Base-by-base conservation (phyloP, 192 early-diverging fungal species). In the Coemansia sp. region DNA sequence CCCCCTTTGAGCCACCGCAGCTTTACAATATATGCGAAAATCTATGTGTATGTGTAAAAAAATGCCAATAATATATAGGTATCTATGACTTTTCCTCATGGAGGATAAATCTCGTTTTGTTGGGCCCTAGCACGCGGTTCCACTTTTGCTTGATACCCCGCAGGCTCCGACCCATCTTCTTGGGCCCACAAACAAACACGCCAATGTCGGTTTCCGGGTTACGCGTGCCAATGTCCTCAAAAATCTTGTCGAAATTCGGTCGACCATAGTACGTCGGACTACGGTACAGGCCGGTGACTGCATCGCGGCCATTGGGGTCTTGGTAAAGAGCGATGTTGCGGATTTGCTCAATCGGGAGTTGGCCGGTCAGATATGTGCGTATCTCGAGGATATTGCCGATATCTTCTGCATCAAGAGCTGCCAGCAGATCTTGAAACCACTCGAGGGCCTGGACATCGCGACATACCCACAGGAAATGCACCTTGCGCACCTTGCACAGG, bases 131-230 rank as follows among this genome's bases (percentile, higher is more conserved):
- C 75, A 67, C 71, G 37, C 29, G 77, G 70, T 55, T 73, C 77
- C 76, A 78, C 31, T 67, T 78, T 15, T 31, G 66, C 37, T 67
- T 67, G 34, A 42, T 59, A 12, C 36, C 68, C 14, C 75, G 66
- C 48, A 94, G 66, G 7, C 53, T 74, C 48, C 81, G 85, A 15
- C 84, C 88, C 51, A 93, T 76, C 4, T 67, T 64, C 21, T 76
- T 82, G 4, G 91, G 91, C 2, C 94, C 94, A 70, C 94, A 95
- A 72, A 89, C 91, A 68, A 94, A 94, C 42, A 95, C 90, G 10
- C 92, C 94, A 15, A 95, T 84, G 32, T 91, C 85, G 0, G 85
- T 85, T 11, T 72, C 39, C 15, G 87, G 71, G 45, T 84, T 80
- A 50, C 85, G 82, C 36, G 65, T 84, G 8, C 83, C 82, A 17